Evolutionary conservation across 2,329 filamentous ascomycete species (phyloP).

Genomic region (Helotiales sp.): DNA sequence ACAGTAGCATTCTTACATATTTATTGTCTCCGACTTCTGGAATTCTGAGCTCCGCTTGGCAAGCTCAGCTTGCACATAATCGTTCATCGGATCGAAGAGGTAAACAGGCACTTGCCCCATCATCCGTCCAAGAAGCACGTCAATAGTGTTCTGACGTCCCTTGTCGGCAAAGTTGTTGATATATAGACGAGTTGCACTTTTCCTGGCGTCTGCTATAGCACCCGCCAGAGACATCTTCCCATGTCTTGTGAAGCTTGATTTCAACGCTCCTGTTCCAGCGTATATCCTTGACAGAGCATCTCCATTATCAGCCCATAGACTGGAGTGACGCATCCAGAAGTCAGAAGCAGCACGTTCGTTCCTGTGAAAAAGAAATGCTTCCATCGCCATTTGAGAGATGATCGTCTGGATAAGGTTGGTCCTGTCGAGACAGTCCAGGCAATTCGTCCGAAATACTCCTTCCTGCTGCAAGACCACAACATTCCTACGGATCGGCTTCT

Average conservation of each 20-base stretch:
- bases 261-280: constrained; percentile 91
- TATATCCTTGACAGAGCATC: constrained; percentile 94
- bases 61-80: constrained; percentile 80
- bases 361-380: constrained; percentile 76
- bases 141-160: constrained; percentile 88
- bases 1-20: constrained; percentile 47
- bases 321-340: constrained; percentile 90
- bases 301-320: constrained; percentile 95
- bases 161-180: constrained; percentile 98
- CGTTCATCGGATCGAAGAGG: constrained; percentile 91
- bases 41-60: constrained; percentile 68
- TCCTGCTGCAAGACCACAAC: constrained; percentile 85
- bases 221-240: constrained; percentile 96
- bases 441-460: constrained; percentile 95
- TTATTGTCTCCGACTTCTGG: constrained; percentile 71
- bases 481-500: constrained; percentile 40
- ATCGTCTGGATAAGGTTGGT: constrained; percentile 97
- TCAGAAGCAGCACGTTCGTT: constrained; percentile 70
- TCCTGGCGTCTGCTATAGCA: constrained; percentile 90
- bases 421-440: constrained; percentile 90
- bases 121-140: constrained; percentile 83
- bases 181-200: constrained; percentile 90
- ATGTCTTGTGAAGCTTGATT: constrained; percentile 89
- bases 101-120: constrained; percentile 82
- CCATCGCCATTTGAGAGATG: constrained; percentile 89